Evolutionary conservation across 2,329 filamentous ascomycete genomes (phyloP).

Genomic region (Fusarium sp.): DNA sequence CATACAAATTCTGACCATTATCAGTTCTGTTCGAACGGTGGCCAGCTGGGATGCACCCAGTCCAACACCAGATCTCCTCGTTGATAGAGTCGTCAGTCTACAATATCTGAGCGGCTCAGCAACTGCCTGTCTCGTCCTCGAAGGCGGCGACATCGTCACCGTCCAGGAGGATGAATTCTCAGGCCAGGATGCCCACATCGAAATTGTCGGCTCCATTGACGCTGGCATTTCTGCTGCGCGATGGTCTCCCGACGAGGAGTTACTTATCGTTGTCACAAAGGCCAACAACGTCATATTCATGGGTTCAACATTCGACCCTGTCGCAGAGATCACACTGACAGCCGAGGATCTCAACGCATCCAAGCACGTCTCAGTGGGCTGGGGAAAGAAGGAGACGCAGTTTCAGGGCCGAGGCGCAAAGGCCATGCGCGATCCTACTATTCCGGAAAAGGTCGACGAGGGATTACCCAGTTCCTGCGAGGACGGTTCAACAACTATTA

Average conservation of each 20-base stretch:
- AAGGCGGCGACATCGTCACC: slow-evolving; percentile 89
- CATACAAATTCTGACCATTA: slow-evolving; percentile 28
- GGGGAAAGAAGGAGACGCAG: slow-evolving; percentile 98
- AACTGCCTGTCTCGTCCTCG: slow-evolving; percentile 82
- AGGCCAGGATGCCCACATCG: slow-evolving; percentile 77
- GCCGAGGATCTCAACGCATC: slow-evolving; percentile 84
- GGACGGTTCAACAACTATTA: slow-evolving; percentile 75
- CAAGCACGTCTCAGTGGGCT: slow-evolving; percentile 94
- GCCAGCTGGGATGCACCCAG: slow-evolving; percentile 90
- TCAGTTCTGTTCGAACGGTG: slow-evolving; percentile 56
- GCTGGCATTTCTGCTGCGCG: slow-evolving; percentile 87
- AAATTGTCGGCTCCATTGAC: slow-evolving; percentile 95
- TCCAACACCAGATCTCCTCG: slow-evolving; percentile 76
- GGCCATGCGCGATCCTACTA: slow-evolving; percentile 89
- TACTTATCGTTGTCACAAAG: slow-evolving; percentile 83
- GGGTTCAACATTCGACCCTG: slow-evolving; percentile 88
- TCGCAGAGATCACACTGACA: slow-evolving; percentile 77
- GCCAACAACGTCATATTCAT: slow-evolving; percentile 86
- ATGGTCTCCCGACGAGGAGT: slow-evolving; percentile 96
- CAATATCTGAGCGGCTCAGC: slow-evolving; percentile 86
- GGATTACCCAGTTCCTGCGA: slow-evolving; percentile 80
- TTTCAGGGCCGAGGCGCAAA: slow-evolving; percentile 91
- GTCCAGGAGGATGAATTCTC: slow-evolving; percentile 70
- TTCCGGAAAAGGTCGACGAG: slow-evolving; percentile 90
- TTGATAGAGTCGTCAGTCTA: slow-evolving; percentile 79